Evolutionary conservation across 1,284 basidiomycete genomes (phyloP).

Genomic region (Leccinum colubrinum): DNA sequence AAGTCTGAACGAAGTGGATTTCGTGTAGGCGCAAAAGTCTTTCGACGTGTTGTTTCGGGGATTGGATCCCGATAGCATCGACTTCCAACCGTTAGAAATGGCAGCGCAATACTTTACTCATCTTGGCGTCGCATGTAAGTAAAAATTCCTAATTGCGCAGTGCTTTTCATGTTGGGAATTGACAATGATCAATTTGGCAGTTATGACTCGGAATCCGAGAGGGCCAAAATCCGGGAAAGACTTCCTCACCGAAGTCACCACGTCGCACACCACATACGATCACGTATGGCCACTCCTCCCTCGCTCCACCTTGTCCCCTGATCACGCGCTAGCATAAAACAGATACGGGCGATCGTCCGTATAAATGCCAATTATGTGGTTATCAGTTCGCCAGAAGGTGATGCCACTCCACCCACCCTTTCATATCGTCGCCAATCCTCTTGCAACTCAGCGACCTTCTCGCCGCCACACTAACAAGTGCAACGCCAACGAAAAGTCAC

Average conservation of each 20-base stretch:
- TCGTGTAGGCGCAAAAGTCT: no score
- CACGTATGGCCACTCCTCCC: conserved; percentile 55
- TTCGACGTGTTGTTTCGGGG: no score
- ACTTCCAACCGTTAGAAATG: no score
- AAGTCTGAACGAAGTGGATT: no score
- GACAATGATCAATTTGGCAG: not conserved
- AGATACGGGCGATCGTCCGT: conserved; percentile 90
- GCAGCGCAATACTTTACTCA: no score
- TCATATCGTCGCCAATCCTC: not conserved
- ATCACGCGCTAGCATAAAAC: conserved; percentile 10
- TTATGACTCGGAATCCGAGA: not conserved
- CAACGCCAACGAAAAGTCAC: conserved; percentile 71
- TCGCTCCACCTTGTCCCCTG: conserved; percentile 11
- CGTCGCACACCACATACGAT: conserved; percentile 87
- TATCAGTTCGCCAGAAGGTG: conserved; percentile 87
- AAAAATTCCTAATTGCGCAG: no score
- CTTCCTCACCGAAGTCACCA: conserved; percentile 48
- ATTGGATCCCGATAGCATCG: no score
- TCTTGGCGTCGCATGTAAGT: no score
- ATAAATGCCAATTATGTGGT: conserved; percentile 87
- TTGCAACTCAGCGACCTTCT: conserved; percentile 65
- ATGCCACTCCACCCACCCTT: not conserved
- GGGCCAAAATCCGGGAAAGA: no score
- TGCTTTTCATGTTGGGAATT: no score
- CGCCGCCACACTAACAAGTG: conserved; percentile 90